Percentiles rank a stretch among this genome's conserved stretches.
These are phyloP conservation scores for Populus tremula DNA, from an alignment of 345 rosid species.

Conservation along the genomic window DNA sequence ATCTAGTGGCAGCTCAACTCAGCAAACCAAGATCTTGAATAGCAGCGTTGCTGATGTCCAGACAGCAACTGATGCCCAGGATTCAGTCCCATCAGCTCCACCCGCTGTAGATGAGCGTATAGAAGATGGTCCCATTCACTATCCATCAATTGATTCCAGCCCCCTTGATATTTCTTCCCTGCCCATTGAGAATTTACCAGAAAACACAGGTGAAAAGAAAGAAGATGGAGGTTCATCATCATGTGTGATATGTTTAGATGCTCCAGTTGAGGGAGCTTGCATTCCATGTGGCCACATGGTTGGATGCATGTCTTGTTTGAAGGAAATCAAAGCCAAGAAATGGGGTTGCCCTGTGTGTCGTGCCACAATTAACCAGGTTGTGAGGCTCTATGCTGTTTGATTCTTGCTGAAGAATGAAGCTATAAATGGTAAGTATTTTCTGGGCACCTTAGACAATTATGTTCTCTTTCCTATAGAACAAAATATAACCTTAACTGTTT, in stretches of 20 bases:
- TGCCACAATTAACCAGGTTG: conserved; percentile 71
- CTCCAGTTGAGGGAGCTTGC: conserved; percentile 89
- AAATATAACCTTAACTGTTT: not conserved
- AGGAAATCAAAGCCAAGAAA: conserved; percentile 75
- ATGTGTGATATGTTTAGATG: conserved; percentile 84
- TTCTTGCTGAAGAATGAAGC: not conserved
- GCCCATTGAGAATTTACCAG: conserved; percentile 23
- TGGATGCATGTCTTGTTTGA: conserved; percentile 91
- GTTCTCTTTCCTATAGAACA: not conserved
- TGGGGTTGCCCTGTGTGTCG: conserved; percentile 98
- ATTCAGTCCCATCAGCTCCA: conserved; percentile 63
- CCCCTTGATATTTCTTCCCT: conserved; percentile 46
- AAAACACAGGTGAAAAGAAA: conserved; percentile 34
- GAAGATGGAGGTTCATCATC: conserved; percentile 46
- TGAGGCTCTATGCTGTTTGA: conserved; percentile 77
- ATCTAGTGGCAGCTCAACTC: conserved; percentile 20
- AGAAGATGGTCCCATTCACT: conserved; percentile 68
- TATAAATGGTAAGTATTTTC: conserved; percentile 7
- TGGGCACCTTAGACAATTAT: not conserved
- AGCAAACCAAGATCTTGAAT: conserved; percentile 18
- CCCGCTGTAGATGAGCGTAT: conserved; percentile 38
- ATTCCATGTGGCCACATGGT: conserved; percentile 99
- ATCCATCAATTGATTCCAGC: conserved; percentile 69
- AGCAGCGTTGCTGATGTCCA: conserved; percentile 10
- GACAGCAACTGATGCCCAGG: conserved; percentile 22